Percentiles rank a stretch among this genome's conserved stretches.
These are phyloP conservation scores for Hippophae gyantsensis DNA, from an alignment of 306 rosid genomes.

Conservation along the genomic window DNA sequence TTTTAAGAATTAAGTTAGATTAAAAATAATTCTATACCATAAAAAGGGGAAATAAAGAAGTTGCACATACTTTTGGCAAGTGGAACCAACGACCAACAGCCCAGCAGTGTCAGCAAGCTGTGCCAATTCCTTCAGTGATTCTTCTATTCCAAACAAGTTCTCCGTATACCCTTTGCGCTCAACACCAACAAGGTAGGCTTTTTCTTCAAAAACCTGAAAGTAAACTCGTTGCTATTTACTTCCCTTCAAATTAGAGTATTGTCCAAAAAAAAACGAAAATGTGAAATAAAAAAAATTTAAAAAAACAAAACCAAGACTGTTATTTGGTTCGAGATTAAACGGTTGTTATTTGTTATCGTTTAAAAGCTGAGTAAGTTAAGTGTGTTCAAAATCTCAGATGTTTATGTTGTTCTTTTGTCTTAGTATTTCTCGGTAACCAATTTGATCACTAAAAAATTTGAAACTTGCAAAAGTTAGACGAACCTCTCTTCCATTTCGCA, in stretches of 20 bases:
- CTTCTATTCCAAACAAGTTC: constrained; percentile 54
- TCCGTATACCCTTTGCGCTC: constrained; percentile 50
- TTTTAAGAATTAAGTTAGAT: too few relatives aligned
- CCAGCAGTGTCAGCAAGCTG: constrained; percentile 98
- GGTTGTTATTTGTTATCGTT: too few relatives aligned
- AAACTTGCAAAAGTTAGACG: constrained; percentile 2
- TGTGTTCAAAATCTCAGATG: neutral
- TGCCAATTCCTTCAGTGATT: constrained; percentile 65
- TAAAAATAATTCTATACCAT: too few relatives aligned
- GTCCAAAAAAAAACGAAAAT: neutral
- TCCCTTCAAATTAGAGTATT: constrained; percentile 9
- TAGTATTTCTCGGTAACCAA: neutral
- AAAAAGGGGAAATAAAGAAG: neutral
- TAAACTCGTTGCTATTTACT: constrained; percentile 3
- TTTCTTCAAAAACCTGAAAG: constrained; percentile 72
- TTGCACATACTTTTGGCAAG: constrained; percentile 57
- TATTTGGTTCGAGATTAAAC: neutral
- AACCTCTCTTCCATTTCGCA: constrained; percentile 81
- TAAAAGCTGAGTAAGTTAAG: neutral
- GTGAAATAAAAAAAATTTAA: neutral
- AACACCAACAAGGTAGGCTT: constrained; percentile 77
- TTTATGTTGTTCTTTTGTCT: neutral
- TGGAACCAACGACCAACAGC: constrained; percentile 70
- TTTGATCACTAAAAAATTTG: neutral
- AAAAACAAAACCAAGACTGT: neutral